Base-by-base conservation (phyloP, 306 rosid genomes). In the Trichosanthes cucumerina region DNA sequence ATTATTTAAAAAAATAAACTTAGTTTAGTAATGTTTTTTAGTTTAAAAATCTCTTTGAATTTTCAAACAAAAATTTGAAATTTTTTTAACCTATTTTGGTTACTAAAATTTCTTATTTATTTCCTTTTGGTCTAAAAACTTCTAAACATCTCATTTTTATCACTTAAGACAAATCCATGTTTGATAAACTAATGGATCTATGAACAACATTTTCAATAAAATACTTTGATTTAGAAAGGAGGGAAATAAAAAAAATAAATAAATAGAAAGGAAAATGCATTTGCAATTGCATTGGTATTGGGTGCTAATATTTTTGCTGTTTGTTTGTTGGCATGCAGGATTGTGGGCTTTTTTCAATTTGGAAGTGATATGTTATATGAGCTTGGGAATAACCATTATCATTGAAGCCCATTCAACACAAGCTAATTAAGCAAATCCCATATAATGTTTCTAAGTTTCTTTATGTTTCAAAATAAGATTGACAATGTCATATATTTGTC, bases 391-490 rank as follows among this genome's bases (percentile, higher is more conserved):
- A 10, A 9, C 50, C 52, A 68, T 68, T 33, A 39, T 10, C 75
- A 68, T 11, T 68, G 75, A 68, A 68, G 52, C 52, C 10, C 34
- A 68, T n/a, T 68, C 75, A 68, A n/a, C 75, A 41, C 3, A n/a
- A 38, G 39, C 74, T 23, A 11, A 68, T 33, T n/a, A n/a, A n/a
- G n/a, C 75, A 68, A 1, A 69, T 43, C 75, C 75, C 53, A 69
- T 43, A 69, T 68, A 33, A 68, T 68, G 16, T 68, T 8, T 36
- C 7, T 65, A 13, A 18, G 47, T 36, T 64, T 34, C 46, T 34
- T 41, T 14, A 10, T 19, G 75, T 68, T 69, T 69, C 75, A 69
- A 21, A 69, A 69, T 69, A 69, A 69, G 75, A 19, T 66, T 39
- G 50, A 10, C 46, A 34, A 64, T 16, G 13, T 64, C 72, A 64